phyloP scores from a whole-genome alignment of 192 early-diverging fungal genomes.

The Linnemannia zychae region DNA sequence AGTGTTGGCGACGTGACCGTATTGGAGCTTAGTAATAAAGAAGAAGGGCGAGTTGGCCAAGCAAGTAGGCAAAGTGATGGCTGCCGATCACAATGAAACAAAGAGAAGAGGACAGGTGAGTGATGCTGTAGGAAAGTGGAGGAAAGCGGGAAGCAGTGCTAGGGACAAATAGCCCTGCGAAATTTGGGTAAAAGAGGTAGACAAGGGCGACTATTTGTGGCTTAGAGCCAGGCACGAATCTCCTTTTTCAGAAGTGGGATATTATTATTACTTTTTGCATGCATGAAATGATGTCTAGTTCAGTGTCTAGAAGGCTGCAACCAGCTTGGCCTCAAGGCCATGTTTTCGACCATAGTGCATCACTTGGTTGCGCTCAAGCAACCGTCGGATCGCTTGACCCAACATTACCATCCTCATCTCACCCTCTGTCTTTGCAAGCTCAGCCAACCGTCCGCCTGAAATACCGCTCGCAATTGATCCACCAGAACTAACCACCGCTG shows the following conservation, averaged over 20 bases:
- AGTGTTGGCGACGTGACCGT: too few species aligned
- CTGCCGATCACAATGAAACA: too few species aligned
- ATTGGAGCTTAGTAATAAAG: too few species aligned
- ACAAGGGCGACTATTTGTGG: background rate
- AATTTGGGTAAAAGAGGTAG: background rate
- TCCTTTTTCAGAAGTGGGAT: background rate
- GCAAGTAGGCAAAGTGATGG: too few species aligned
- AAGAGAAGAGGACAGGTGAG: too few species aligned
- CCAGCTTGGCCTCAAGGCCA: constrained; percentile 27
- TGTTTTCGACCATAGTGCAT: constrained; percentile 43
- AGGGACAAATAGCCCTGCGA: too few species aligned
- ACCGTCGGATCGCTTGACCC: constrained; percentile 22
- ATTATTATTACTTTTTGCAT: background rate
- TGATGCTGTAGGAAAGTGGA: too few species aligned
- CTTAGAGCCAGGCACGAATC: background rate
- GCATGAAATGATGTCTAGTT: background rate
- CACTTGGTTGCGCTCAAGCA: constrained; percentile 43
- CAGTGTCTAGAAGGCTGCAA: background rate
- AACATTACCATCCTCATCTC: constrained; percentile 30
- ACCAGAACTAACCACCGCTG: background rate
- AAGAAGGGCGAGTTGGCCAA: too few species aligned
- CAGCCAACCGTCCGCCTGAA: background rate
- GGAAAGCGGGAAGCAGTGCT: too few species aligned
- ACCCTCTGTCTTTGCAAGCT: constrained; percentile 4
- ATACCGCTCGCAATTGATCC: constrained; percentile 13